Evolutionary conservation across 2,329 filamentous ascomycete species (phyloP).

Genomic region (Gliomastix tumulicola): DNA sequence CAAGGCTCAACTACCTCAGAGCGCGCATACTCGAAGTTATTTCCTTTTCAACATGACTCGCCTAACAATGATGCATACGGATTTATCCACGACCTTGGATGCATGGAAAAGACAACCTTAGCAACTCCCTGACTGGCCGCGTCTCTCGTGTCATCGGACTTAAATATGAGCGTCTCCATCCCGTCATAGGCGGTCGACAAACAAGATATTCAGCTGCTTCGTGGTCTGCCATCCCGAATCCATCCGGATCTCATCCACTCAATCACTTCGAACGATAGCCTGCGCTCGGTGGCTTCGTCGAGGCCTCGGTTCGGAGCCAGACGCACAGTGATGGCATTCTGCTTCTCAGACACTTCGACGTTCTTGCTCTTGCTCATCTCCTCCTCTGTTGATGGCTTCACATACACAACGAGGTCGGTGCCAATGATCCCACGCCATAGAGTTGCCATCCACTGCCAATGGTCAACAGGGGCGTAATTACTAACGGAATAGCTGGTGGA

Average conservation of each 20-base stretch:
- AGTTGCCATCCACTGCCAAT: constrained; percentile 97
- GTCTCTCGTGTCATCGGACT: too few relatives aligned
- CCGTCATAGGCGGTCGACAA: background rate
- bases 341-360: constrained; percentile 50
- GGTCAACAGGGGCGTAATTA: constrained; percentile 73
- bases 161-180: too few relatives aligned
- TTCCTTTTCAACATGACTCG: too few relatives aligned
- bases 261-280: constrained; percentile 79
- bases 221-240: background rate
- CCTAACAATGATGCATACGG: too few relatives aligned
- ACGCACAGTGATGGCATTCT: constrained; percentile 47
- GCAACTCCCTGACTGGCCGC: too few relatives aligned
- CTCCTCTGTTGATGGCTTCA: constrained; percentile 32
- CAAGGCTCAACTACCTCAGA: too few relatives aligned
- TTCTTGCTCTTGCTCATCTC: constrained; percentile 28
- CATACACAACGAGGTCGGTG: constrained; percentile 71
- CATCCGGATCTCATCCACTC: constrained; percentile 61
- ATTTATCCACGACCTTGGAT: too few relatives aligned
- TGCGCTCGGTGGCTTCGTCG: constrained; percentile 63
- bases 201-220: background rate
- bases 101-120: too few relatives aligned
- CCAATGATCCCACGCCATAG: constrained; percentile 84
- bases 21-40: too few relatives aligned
- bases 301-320: constrained; percentile 35
- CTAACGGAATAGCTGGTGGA: constrained; percentile 64